Base-by-base conservation (phyloP, 2,329 filamentous ascomycete species). In the Leptosphaerulina australis region DNA sequence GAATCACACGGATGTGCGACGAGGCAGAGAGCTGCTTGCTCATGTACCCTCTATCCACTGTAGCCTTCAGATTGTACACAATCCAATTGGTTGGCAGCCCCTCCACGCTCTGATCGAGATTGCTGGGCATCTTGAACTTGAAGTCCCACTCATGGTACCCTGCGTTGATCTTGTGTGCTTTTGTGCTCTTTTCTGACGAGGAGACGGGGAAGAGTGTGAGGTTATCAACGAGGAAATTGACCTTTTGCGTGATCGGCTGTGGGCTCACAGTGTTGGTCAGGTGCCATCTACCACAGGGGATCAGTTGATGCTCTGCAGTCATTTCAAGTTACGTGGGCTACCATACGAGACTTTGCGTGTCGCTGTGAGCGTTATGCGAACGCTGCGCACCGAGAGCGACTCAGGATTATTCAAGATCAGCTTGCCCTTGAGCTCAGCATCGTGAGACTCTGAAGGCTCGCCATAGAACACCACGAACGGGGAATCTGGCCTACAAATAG, bases 41-140 rank as follows among this genome's bases (percentile, higher is more conserved):
- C 64, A 97, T 86, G 77, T 94, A 95, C 55, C 91, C 90, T 51
- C 92, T 80, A 35, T 88, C 88, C 40, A 97, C 87, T 41, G 91
- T 92, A 1, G 93, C 94, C 74, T 96, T 96, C 66, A 99, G 80
- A 59, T 88, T 87, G 75, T 97, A 99, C 37, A 90, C 88, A 53
- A 97, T 86, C 75, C 88, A 93, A 12, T 89, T 92, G 62, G 95
- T 90, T 47, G 83, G 81, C 48, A 97, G 79, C 3, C 94, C 94
- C 74, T 97, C 94, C 30, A 99, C 84, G 67, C 91, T 96, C 80
- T 97, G 94, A 14, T 90, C 83, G 68, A 83, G 71, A 24, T 70
- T 68, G 9, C 70, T 72, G 10, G 74, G 71, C 59, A 80, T 70
- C 51, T 71, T 73, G 62, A 80, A 80, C 54, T 75, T 74, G 60